Evolutionary conservation across 331 rosid species (phyloP), one percentile per base, ranked within the genome.

Genomic region (Pyrus hybrid): DNA sequence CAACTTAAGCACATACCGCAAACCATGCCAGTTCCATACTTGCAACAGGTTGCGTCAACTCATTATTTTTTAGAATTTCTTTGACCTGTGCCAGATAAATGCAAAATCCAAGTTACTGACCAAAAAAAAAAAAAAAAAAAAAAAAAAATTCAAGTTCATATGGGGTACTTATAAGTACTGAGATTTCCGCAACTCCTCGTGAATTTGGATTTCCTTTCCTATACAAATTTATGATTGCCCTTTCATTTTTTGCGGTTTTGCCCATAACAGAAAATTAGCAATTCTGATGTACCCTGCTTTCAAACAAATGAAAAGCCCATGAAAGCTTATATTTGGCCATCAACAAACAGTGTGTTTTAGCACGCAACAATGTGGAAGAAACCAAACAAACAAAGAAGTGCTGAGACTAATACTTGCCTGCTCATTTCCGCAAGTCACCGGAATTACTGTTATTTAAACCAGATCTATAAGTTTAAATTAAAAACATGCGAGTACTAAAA

Each of bases 21-120:
- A 86, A 77, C 87, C 87, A 80, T 17, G 84, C 85, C 30, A 83
- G 70, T 37, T 80, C 84, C 73, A 86, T 73, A 20, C 77, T 76
- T 14, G 83, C 85, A 58, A 80, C 56, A 10, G 86, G 28, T 73
- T 79, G 79, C 2, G 80, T 70, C 25, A 65, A 60, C 71, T 73
- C 63, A 33, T 64, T 81, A 76, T 74, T 76, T 73, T 83, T 86
- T 7, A 86, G 87, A 74, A 74, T 29, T 53, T 76, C 74, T 79
- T 81, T 80, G 30, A 81, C 80, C 90, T 86, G 76, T 25, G 47
- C n/a, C 66, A 61, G n/a, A 70, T 47, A 20, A 35, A 33, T 66
- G 70, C 8, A 14, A 66, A 33, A 33, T n/a, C n/a, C 43, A 41
- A 56, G 21, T 56, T 8, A 10, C 62, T 4, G 10, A 41, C 13